phyloP scores from a whole-genome alignment of 768 basidiomycete species.

The Clavaria fumosa region DNA sequence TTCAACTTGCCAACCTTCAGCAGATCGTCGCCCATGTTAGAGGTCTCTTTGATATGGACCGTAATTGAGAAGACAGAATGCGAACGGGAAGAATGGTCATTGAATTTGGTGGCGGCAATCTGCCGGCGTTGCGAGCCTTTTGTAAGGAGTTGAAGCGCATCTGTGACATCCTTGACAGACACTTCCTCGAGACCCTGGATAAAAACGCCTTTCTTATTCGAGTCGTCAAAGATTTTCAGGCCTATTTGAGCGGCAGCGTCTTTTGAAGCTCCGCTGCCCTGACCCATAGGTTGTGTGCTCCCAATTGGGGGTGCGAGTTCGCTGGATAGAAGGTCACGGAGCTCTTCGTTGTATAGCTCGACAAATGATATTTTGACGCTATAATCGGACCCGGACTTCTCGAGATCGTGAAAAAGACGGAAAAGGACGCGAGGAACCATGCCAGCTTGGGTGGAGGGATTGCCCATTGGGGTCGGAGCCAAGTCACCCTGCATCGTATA shows the following conservation, averaged over 20 bases:
- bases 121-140: constrained; percentile 87
- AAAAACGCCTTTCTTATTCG: constrained; percentile 72
- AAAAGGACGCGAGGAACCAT: constrained; percentile 93
- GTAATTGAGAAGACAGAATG: constrained; percentile 97
- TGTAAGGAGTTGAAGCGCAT: constrained; percentile 69
- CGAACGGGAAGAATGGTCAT: constrained; percentile 93
- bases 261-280: constrained; percentile 29
- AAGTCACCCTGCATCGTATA: constrained; percentile 98
- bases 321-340: constrained; percentile 77
- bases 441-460: constrained; percentile 79
- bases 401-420: constrained; percentile 79
- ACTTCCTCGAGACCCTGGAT: constrained; percentile 94
- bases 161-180: constrained; percentile 64
- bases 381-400: constrained; percentile 62
- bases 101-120: constrained; percentile 93
- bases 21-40: constrained; percentile 67
- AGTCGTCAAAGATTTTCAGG: constrained; percentile 89
- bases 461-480: constrained; percentile 65
- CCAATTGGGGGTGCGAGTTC: constrained; percentile 62
- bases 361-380: constrained; percentile 89
- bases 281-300: constrained; percentile 65
- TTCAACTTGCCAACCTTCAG: constrained; percentile 92
- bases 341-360: constrained; percentile 96
- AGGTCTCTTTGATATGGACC: constrained; percentile 79
- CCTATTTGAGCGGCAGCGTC: constrained; percentile 27